phyloP scores from a whole-genome alignment of 1,284 basidiomycete genomes.

The Cryptococcus sp. region DNA sequence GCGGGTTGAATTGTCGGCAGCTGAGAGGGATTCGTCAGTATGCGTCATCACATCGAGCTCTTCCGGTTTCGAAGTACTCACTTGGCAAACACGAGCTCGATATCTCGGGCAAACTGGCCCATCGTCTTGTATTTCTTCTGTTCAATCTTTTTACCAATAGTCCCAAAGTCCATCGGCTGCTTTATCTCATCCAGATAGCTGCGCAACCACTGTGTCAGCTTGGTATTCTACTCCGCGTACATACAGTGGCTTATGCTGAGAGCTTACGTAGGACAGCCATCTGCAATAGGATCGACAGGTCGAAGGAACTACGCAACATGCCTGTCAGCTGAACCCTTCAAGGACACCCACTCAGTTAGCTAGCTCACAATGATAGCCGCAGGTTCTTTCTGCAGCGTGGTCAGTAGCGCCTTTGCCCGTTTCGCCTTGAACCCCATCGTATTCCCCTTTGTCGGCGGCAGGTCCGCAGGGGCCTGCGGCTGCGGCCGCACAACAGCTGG shows the following conservation, averaged over 20 bases:
- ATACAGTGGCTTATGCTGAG: not conserved
- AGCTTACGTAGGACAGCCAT: conserved; percentile 81
- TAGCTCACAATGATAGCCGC: conserved; percentile 60
- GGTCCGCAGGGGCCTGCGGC: conserved; percentile 33
- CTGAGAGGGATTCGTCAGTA: conserved; percentile 13
- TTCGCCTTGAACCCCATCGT: conserved; percentile 62
- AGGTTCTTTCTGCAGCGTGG: conserved; percentile 62
- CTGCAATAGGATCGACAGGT: conserved; percentile 79
- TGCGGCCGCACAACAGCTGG: conserved; percentile 31
- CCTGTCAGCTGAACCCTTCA: not conserved
- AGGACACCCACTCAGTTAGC: not conserved
- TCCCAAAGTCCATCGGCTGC: conserved; percentile 91
- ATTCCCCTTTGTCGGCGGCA: conserved; percentile 29
- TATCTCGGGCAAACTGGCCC: conserved; percentile 76
- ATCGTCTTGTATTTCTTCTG: conserved; percentile 65
- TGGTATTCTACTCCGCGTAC: not conserved
- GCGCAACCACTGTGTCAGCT: conserved; percentile 9
- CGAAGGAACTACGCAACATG: conserved; percentile 57
- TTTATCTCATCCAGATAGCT: conserved; percentile 92
- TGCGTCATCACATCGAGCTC: too few relatives aligned
- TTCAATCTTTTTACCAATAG: conserved; percentile 70
- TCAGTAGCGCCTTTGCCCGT: conserved; percentile 74
- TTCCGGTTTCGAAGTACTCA: conserved; percentile 34
- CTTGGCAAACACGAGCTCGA: conserved; percentile 82
- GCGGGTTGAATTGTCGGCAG: conserved; percentile 82